Evolutionary conservation across 2,329 filamentous ascomycete genomes (phyloP).

Genomic region (Cladobotryum protrusum): DNA sequence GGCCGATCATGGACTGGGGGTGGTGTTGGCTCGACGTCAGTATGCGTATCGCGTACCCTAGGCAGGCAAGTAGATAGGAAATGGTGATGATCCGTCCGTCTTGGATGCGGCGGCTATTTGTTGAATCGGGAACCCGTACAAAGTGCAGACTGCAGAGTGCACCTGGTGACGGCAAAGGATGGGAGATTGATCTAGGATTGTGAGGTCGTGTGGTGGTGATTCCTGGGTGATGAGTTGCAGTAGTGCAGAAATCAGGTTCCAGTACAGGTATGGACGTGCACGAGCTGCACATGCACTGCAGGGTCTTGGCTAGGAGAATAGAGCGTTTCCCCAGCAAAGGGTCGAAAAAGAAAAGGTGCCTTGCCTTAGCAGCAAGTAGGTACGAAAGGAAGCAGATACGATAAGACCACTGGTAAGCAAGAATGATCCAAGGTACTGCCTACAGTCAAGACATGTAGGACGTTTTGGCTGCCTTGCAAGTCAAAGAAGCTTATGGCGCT

Average conservation of each 20-base stretch:
- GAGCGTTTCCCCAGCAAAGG: neutral
- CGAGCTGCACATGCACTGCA: neutral
- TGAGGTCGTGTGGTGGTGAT: conserved; percentile 11
- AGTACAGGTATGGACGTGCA: neutral
- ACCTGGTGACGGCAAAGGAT: conserved; percentile 4
- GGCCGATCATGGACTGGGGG: conserved; percentile 27
- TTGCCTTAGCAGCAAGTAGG: neutral
- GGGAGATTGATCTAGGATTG: conserved; percentile 2
- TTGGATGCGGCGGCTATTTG: conserved; percentile 5
- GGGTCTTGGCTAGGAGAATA: neutral
- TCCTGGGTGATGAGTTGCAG: conserved; percentile 10
- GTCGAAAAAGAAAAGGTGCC: neutral
- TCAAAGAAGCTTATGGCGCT: too few relatives aligned
- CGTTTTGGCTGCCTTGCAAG: too few relatives aligned
- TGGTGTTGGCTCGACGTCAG: conserved; percentile 19
- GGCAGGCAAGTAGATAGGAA: neutral
- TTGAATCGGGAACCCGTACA: neutral
- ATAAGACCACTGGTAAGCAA: too few relatives aligned
- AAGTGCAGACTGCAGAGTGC: neutral
- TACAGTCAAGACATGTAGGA: too few relatives aligned
- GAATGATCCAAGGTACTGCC: too few relatives aligned
- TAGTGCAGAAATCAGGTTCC: conserved; percentile 4
- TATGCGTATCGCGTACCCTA: neutral
- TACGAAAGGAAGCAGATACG: too few relatives aligned
- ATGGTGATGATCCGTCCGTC: neutral